Base-by-base conservation (phyloP, 2,329 filamentous ascomycete species). In the Fusarium sp. region DNA sequence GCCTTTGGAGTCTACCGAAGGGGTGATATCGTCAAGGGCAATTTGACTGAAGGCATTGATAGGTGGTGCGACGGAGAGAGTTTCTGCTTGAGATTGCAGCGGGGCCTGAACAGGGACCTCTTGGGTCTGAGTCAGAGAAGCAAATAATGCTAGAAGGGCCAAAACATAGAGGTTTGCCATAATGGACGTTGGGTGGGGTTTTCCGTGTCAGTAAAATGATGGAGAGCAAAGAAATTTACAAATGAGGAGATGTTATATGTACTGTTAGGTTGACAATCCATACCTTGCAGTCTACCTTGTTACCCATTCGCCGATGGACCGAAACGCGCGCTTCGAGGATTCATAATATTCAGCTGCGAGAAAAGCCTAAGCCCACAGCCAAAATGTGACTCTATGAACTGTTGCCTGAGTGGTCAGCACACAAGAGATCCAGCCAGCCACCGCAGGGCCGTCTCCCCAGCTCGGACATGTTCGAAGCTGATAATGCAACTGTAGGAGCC, bases 141-240 rank as follows among this genome's bases (percentile, higher is more conserved):
- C 19, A 7, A 1, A 35, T 4, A 48, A 13, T 10, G 27, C 27
- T 13, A 30, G 3, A 30, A 30, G 6, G 15, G 20, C 9, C 30
- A 23, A 15, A 2, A 23, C 2, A 4, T 17, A 13, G 14, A 17
- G 8, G 11, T n/a, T 48, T 17, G 14, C 20, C 45, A 48, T 48
- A 2, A 4, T 7, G 7, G 7, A 4, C 6, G 19, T 6, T 3
- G 0, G n/a, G 7, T 9, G 6, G 14, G 2, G 13, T 22, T 13
- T 14, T 25, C 7, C 25, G 7, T 25, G 9, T 9, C 11, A 22
- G 14, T 5, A 22, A 9, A 6, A 25, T 43, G 40, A 25, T 10
- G 8, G 23, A 25, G 9, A n/a, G 9, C 17, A 4, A 17, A 8
- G 5, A 25, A 4, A 1, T 17, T 4, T 43, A 7, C n/a, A 15